These are phyloP conservation scores for Leccinum brunneo-olivaceum DNA, from an alignment of 1,284 basidiomycete genomes.

Conservation along the genomic window DNA sequence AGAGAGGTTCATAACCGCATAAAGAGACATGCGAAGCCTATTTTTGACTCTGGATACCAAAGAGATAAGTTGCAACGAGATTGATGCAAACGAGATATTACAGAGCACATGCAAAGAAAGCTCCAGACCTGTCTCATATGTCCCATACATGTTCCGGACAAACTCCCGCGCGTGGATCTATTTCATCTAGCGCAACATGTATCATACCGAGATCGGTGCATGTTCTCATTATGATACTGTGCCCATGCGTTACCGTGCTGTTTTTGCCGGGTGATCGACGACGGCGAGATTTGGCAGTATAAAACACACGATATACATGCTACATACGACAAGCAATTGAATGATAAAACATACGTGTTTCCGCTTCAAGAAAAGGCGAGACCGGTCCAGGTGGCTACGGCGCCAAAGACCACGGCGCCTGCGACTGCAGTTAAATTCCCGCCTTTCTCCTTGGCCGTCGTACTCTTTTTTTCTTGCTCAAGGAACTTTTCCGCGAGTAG, in stretches of 20 bases:
- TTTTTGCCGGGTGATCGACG: too few relatives aligned
- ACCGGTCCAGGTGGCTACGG: conserved; percentile 32
- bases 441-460: conserved; percentile 14
- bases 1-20: conserved; percentile 17
- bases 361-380: conserved; percentile 29
- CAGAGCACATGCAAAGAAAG: too few relatives aligned
- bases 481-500: conserved; percentile 27
- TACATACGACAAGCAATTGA: not conserved
- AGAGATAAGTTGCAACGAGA: not conserved
- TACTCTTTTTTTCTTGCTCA: conserved; percentile 28
- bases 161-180: not conserved
- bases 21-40: conserved; percentile 11
- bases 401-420: conserved; percentile 33
- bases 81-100: not conserved
- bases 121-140: too few relatives aligned
- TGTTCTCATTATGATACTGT: conserved; percentile 4
- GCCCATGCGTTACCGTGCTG: not conserved
- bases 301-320: too few relatives aligned
- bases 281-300: too few relatives aligned
- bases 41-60: not conserved
- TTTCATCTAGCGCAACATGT: conserved; percentile 3
- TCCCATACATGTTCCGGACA: conserved; percentile 2
- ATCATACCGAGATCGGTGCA: not conserved
- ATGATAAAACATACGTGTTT: not conserved
- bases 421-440: conserved; percentile 28